Conservation (phyloP, 164 flowering plant genomes). For the Macadamia integrifolia region DNA sequence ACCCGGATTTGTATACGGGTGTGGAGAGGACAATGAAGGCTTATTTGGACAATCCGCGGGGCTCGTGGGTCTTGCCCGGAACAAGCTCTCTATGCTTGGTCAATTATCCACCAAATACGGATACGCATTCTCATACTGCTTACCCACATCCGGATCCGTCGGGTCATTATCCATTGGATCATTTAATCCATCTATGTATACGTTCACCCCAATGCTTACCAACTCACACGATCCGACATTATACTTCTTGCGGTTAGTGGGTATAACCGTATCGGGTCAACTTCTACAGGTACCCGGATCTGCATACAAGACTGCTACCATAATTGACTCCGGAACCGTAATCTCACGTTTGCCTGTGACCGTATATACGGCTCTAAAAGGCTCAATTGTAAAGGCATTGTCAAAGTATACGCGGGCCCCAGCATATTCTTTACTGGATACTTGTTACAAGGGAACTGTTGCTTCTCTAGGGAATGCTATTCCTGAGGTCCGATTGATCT, state of each 20-base stretch:
- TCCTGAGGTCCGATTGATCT: constrained; percentile 28
- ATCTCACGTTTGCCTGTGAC: constrained; percentile 38
- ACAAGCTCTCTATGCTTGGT: constrained; percentile 31
- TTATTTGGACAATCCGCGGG: constrained; percentile 45
- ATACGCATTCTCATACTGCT: constrained; percentile 46
- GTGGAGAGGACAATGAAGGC: constrained; percentile 49
- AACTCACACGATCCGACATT: constrained; percentile 22
- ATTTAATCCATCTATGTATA: constrained; percentile 8
- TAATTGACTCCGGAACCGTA: constrained; percentile 58
- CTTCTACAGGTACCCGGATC: constrained; percentile 12
- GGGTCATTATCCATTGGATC: constrained; percentile 35
- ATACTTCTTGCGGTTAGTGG: constrained; percentile 27
- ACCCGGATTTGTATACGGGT: constrained; percentile 34
- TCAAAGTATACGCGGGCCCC: constrained; percentile 21
- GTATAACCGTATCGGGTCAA: constrained; percentile 27
- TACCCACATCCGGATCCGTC: constrained; percentile 25
- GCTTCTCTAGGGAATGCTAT: constrained; percentile 4
- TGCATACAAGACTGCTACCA: constrained; percentile 21
- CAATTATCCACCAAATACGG: constrained; percentile 36
- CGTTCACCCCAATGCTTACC: constrained; percentile 40
- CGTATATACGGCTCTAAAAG: constrained; percentile 25
- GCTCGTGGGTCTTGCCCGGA: constrained; percentile 39
- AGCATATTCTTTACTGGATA: constrained; percentile 32
- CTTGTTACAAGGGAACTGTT: constrained; percentile 29
- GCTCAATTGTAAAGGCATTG: constrained; percentile 28